Conservation (phyloP, 2,329 filamentous ascomycete species). For the Hypoxylon sp. region DNA sequence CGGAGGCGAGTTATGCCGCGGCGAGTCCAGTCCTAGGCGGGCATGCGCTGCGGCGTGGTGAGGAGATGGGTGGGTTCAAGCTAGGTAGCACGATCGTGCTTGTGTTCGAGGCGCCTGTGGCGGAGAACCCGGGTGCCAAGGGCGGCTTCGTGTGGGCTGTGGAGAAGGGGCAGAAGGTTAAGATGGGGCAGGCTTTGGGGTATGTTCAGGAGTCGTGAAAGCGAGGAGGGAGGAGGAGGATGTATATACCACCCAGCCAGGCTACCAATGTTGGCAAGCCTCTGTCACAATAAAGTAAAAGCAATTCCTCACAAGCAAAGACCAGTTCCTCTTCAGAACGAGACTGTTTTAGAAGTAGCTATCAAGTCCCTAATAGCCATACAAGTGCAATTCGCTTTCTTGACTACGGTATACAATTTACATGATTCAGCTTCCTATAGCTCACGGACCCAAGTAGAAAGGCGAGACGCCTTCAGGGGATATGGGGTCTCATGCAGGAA, state of each 20-base stretch:
- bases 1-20: conserved; percentile 87
- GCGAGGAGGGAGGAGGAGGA: not conserved
- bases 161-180: conserved; percentile 87
- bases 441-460: not conserved
- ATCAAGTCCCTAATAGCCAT: not conserved
- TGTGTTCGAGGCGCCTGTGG: conserved; percentile 92
- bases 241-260: conserved; percentile 11
- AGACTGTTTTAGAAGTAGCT: not conserved
- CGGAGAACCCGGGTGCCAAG: conserved; percentile 68
- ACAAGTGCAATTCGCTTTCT: not conserved
- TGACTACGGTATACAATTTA: no score
- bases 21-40: conserved; percentile 85
- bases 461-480: not conserved
- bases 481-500: not conserved
- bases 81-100: conserved; percentile 94
- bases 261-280: not conserved
- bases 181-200: conserved; percentile 89
- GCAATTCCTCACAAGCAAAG: not conserved
- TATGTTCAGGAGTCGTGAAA: conserved; percentile 68
- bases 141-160: conserved; percentile 89
- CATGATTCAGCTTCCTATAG: not conserved
- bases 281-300: conserved; percentile 3
- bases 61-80: conserved; percentile 99
- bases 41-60: conserved; percentile 85
- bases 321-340: not conserved